Percentiles rank a stretch among this genome's conserved stretches.
Evolutionary conservation across 805 yeast genomes (phyloP).

Genomic region (Suhomyces canberraensis): DNA sequence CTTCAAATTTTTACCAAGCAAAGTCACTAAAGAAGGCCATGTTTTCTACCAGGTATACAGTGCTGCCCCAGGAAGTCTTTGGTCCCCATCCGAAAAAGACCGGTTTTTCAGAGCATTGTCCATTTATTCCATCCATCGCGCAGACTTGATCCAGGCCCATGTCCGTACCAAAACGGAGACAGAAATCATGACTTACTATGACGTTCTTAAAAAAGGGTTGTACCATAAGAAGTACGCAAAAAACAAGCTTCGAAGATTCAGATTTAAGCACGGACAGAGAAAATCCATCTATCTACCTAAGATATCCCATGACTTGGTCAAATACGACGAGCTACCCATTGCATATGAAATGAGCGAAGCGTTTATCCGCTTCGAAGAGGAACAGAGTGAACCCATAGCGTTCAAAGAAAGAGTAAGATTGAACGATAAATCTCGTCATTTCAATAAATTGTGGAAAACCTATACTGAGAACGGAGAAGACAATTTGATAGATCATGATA

Average conservation of each 20-base stretch:
- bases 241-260: background rate
- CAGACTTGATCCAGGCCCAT: constrained; percentile 36
- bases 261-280: constrained; percentile 8
- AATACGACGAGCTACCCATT: constrained; percentile 47
- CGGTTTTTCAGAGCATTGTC: constrained; percentile 48
- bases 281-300: constrained; percentile 8
- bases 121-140: constrained; percentile 46
- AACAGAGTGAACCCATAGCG: constrained; percentile 25
- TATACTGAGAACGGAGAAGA: constrained; percentile 1
- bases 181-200: constrained; percentile 48
- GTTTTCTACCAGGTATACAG: constrained; percentile 9
- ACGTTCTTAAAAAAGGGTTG: constrained; percentile 30
- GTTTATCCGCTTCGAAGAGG: constrained; percentile 44
- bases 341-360: constrained; percentile 50
- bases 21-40: constrained; percentile 13
- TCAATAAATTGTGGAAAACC: background rate
- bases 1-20: background rate
- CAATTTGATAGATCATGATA: constrained; percentile 1
- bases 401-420: constrained; percentile 15
- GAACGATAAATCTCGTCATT: constrained; percentile 7
- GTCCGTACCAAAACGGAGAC: constrained; percentile 40
- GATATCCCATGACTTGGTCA: constrained; percentile 18
- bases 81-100: constrained; percentile 51
- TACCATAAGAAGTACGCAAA: constrained; percentile 5
- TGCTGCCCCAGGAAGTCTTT: constrained; percentile 34